These are phyloP conservation scores for Sphaerulina musiva DNA, from an alignment of 2,329 filamentous ascomycete species.

Conservation along the genomic window DNA sequence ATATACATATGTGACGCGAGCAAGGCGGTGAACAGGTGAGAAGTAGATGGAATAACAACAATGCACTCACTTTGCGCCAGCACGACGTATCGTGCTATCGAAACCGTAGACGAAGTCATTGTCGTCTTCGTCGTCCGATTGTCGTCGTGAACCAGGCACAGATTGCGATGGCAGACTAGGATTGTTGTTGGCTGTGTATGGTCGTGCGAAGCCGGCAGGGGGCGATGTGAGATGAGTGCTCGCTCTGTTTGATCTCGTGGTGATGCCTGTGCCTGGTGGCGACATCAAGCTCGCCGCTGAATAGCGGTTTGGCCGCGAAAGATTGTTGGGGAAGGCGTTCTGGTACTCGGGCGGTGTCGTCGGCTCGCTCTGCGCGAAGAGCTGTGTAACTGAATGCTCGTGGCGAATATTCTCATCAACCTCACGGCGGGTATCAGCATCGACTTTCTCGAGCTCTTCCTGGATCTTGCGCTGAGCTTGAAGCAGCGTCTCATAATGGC, in stretches of 20 bases:
- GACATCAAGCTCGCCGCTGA: conserved; percentile 83
- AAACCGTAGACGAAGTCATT: conserved; percentile 51
- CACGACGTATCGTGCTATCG: conserved; percentile 63
- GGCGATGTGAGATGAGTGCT: conserved; percentile 77
- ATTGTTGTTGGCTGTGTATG: conserved; percentile 52
- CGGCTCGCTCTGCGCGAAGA: conserved; percentile 73
- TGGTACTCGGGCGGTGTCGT: conserved; percentile 93
- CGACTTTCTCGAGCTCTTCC: conserved; percentile 82
- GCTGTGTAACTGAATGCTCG: conserved; percentile 64
- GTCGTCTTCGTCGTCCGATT: conserved; percentile 82
- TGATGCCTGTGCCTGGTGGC: conserved; percentile 54
- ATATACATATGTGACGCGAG: conserved; percentile 7
- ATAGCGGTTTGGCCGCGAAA: conserved; percentile 80
- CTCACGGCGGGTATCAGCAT: conserved; percentile 74
- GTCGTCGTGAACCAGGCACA: conserved; percentile 76
- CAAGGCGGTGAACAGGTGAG: background rate
- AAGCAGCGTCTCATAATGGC: conserved; percentile 83
- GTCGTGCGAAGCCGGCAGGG: conserved; percentile 52
- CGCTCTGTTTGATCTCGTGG: conserved; percentile 59
- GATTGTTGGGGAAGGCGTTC: conserved; percentile 63
- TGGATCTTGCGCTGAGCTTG: conserved; percentile 87
- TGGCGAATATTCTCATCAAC: conserved; percentile 80
- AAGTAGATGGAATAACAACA: conserved; percentile 31
- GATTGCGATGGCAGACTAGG: conserved; percentile 72
- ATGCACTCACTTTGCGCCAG: conserved; percentile 75